Evolutionary conservation across 2,329 filamentous ascomycete species (phyloP).

Genomic region (Epichloe uncinata): DNA sequence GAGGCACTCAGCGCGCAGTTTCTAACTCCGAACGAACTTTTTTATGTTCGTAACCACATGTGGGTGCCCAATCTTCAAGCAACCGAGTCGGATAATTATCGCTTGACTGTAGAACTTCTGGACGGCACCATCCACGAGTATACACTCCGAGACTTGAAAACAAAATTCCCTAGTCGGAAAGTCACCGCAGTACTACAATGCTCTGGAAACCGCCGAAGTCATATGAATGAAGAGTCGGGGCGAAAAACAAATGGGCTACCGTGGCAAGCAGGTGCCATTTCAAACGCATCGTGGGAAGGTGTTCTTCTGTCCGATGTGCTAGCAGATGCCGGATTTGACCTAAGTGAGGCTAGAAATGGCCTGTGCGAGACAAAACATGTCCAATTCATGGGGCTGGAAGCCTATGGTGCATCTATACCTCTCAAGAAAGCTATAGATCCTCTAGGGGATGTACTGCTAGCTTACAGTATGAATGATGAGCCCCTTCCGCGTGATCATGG

Average conservation of each 20-base stretch:
- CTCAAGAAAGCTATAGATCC: conserved; percentile 44
- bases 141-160: conserved; percentile 38
- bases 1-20: conserved; percentile 35
- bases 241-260: conserved; percentile 42
- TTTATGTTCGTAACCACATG: conserved; percentile 51
- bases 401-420: conserved; percentile 49
- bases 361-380: conserved; percentile 34
- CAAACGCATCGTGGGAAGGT: conserved; percentile 46
- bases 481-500: conserved; percentile 52
- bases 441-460: conserved; percentile 50
- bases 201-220: conserved; percentile 44
- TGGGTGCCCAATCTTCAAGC: conserved; percentile 40
- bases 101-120: conserved; percentile 39
- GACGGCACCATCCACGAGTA: conserved; percentile 41
- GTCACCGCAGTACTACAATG: conserved; percentile 46
- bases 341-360: conserved; percentile 22
- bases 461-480: conserved; percentile 54
- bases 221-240: conserved; percentile 38
- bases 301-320: conserved; percentile 42
- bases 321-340: conserved; percentile 38
- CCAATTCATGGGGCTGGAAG: conserved; percentile 45
- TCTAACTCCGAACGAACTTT: conserved; percentile 40
- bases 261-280: conserved; percentile 47
- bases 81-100: conserved; percentile 26
- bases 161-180: conserved; percentile 34